Evolutionary conservation across 106 monocot species (phyloP).

Genomic region (Posidonia australis): DNA sequence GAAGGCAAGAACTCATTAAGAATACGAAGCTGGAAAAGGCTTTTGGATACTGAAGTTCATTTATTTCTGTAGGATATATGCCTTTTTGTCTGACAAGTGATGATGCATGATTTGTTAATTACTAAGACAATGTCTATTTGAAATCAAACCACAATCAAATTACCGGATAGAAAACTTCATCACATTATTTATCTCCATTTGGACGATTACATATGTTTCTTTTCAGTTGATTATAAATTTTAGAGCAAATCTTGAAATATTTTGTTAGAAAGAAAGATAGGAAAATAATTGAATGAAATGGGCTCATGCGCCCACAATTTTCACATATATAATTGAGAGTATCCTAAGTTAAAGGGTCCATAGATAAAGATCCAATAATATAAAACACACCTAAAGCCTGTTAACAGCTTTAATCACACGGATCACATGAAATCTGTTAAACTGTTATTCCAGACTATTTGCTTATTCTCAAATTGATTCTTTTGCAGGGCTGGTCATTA

Average conservation of each 20-base stretch:
- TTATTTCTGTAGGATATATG: not conserved
- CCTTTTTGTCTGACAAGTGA: not conserved
- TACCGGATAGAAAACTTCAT: not conserved
- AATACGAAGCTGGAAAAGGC: not conserved
- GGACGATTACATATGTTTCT: no score
- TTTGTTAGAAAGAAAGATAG: no score
- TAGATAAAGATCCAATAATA: no score
- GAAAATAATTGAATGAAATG: no score
- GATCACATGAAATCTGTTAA: no score
- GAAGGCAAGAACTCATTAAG: constrained; percentile 48
- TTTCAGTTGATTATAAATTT: not conserved
- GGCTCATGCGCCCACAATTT: no score
- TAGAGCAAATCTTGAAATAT: not conserved
- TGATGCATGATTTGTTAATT: not conserved
- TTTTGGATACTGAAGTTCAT: not conserved
- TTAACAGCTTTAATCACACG: no score
- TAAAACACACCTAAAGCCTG: no score
- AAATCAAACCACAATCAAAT: no score
- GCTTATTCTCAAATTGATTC: not conserved
- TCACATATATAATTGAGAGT: no score
- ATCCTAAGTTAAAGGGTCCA: no score
- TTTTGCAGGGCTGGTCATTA: constrained; percentile 69
- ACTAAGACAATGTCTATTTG: no score
- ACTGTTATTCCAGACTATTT: not conserved
- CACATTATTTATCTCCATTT: not conserved